Base-by-base conservation (phyloP, 345 rosid genomes). In the Bruguiera parviflora region DNA sequence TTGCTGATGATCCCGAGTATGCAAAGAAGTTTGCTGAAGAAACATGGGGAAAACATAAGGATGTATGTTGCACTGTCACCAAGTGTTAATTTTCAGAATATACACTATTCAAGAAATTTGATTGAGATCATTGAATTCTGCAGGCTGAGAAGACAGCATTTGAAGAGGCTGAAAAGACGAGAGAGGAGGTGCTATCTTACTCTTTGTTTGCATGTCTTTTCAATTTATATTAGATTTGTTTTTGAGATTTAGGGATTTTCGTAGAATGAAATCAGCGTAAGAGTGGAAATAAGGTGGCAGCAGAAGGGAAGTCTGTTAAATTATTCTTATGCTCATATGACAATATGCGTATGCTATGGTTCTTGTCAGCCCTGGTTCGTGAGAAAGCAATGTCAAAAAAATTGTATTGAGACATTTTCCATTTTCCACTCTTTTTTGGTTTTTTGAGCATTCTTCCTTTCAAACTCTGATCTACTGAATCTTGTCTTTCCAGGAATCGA, bases 111-210 rank as follows among this genome's bases (percentile, higher is more conserved):
- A 43, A 58, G 39, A 39, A 69, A 60, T 61, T 16, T 74, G 70
- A 69, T 65, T 74, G 61, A 61, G 60, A 52, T 43, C 60, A 37
- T 65, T 67, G 15, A 35, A 37, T 75, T 43, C 61, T 83, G 67
- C 86, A 93, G 98, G 95, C 95, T 20, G 98, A 94, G 86, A 92
- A 94, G 84, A 96, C 92, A 72, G 90, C 97, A 67, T 94, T 94
- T 39, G 98, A 94, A 0, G 97, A 89, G 82, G 91, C 87, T 16
- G 97, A 91, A 79, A 88, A 94, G 82, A 88, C 88, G 76, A 84
- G 28, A 76, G 91, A 83, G 39, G 98, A 91, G 98, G 98, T 89
- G 81, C 47, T 24, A 22, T 56, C 55, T 47, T 29, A 8, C 33
- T 65, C 65, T 22, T 32, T 39, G 9, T 21, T 15, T 21, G 13